Evolutionary conservation across 1,284 basidiomycete species (phyloP).

Genomic region (Cryptococcus depauperatus): DNA sequence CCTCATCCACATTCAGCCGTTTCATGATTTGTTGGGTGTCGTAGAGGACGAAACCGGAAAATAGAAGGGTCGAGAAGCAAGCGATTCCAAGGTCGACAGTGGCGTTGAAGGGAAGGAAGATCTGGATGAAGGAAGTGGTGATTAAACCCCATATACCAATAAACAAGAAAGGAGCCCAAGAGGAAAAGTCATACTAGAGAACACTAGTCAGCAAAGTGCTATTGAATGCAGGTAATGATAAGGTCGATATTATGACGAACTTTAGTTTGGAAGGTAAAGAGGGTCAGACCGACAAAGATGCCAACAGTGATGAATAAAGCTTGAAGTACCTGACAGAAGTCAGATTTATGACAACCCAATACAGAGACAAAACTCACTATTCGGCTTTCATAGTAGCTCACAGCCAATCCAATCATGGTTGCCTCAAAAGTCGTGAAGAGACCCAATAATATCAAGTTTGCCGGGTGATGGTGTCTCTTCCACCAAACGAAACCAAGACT

Average conservation of each 20-base stretch:
- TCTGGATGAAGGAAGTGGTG: slow-evolving; percentile 34
- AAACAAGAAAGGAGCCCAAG: slow-evolving; percentile 40
- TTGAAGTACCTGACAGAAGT: slow-evolving; percentile 46
- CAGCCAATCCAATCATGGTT: slow-evolving; percentile 47
- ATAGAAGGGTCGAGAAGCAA: slow-evolving; percentile 39
- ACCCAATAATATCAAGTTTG: slow-evolving; percentile 49
- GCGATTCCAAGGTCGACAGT: slow-evolving; percentile 42
- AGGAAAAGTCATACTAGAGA: slow-evolving; percentile 41
- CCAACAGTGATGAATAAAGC: slow-evolving; percentile 51
- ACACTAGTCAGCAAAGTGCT: not conserved
- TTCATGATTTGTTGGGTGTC: slow-evolving; percentile 47
- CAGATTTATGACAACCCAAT: not conserved
- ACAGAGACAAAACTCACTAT: slow-evolving; percentile 27
- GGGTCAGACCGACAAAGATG: slow-evolving; percentile 50
- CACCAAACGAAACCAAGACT: slow-evolving; percentile 40
- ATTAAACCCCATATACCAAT: slow-evolving; percentile 42
- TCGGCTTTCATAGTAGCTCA: slow-evolving; percentile 38
- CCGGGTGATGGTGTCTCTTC: slow-evolving; percentile 44
- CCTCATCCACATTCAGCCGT: slow-evolving; percentile 43
- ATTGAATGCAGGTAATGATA: not conserved
- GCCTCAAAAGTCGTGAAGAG: slow-evolving; percentile 49
- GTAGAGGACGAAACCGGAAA: slow-evolving; percentile 43
- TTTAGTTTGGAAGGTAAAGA: slow-evolving; percentile 50
- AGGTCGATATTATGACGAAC: slow-evolving; percentile 25
- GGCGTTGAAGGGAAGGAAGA: slow-evolving; percentile 45